These are phyloP conservation scores for Candida tammaniensis DNA, from an alignment of 805 yeast species.

Conservation along the genomic window DNA sequence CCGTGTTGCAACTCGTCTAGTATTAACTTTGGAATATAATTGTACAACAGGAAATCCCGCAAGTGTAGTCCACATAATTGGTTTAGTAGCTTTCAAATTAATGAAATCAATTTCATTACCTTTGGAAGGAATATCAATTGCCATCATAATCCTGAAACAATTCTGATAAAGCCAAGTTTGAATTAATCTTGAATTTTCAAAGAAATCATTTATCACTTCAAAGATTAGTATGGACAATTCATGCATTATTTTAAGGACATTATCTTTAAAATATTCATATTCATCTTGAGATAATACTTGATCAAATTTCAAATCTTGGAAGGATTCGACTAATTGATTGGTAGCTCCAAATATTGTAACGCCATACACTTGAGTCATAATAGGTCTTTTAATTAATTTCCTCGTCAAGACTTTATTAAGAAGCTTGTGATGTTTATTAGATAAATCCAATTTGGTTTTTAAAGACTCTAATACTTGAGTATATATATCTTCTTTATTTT, in stretches of 20 bases:
- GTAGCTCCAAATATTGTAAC: slow-evolving; percentile 38
- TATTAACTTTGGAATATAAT: slow-evolving; percentile 20
- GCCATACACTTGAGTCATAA: slow-evolving; percentile 47
- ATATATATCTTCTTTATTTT: slow-evolving; percentile 31
- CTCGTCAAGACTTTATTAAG: slow-evolving; percentile 21
- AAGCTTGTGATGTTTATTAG: slow-evolving; percentile 15
- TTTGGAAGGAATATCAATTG: slow-evolving; percentile 1
- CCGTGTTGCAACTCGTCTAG: not conserved
- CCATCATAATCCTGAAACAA: slow-evolving; percentile 22
- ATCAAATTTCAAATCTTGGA: slow-evolving; percentile 7
- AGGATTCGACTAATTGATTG: slow-evolving; percentile 24
- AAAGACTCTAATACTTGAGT: slow-evolving; percentile 28
- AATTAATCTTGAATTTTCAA: slow-evolving; percentile 29
- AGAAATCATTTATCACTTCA: slow-evolving; percentile 26
- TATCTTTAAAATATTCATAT: slow-evolving; percentile 5
- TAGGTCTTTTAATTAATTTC: slow-evolving; percentile 38
- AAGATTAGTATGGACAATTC: slow-evolving; percentile 22
- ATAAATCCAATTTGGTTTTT: slow-evolving; percentile 11
- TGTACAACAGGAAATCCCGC: slow-evolving; percentile 43
- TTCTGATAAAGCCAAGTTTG: slow-evolving; percentile 36
- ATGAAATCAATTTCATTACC: slow-evolving; percentile 17
- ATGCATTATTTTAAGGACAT: slow-evolving; percentile 5
- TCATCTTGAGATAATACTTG: slow-evolving; percentile 1
- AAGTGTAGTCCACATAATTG: slow-evolving; percentile 42
- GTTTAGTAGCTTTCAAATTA: slow-evolving; percentile 19